Evolutionary conservation across 2,329 filamentous ascomycete genomes (phyloP).

Genomic region (Aquanectria penicillioides): DNA sequence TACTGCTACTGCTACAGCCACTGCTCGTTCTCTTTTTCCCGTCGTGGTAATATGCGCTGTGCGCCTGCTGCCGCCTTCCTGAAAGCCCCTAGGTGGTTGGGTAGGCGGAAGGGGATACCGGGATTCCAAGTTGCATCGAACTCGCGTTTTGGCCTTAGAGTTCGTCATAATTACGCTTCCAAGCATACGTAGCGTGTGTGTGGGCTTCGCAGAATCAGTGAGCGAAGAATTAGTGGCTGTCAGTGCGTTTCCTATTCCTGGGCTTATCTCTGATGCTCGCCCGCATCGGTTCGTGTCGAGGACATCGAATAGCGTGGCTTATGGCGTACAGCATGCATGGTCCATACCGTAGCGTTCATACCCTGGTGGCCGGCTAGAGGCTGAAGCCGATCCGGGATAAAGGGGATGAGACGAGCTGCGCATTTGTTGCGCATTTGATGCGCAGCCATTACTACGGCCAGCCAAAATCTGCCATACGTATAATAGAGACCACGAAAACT

Average conservation of each 20-base stretch:
- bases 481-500: constrained; percentile 15
- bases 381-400: neutral
- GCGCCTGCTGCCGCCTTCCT: neutral
- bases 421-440: neutral
- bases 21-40: neutral
- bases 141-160: too few relatives aligned
- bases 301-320: constrained; percentile 1
- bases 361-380: constrained; percentile 6
- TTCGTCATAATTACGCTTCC: constrained; percentile 21
- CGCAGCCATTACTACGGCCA: constrained; percentile 7
- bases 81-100: constrained; percentile 2
- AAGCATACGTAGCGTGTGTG: constrained; percentile 7
- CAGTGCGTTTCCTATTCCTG: constrained; percentile 3
- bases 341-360: too few relatives aligned
- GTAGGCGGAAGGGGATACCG: neutral
- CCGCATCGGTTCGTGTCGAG: constrained; percentile 17
- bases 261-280: constrained; percentile 21
- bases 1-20: neutral
- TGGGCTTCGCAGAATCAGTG: constrained; percentile 4
- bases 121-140: constrained; percentile 8
- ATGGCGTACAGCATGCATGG: constrained; percentile 10
- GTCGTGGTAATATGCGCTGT: constrained; percentile 7
- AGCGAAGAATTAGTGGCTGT: neutral
- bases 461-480: neutral
- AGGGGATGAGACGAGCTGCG: neutral